phyloP scores from a whole-genome alignment of 2,329 filamentous ascomycete genomes.

The Graphilbum fragrans region DNA sequence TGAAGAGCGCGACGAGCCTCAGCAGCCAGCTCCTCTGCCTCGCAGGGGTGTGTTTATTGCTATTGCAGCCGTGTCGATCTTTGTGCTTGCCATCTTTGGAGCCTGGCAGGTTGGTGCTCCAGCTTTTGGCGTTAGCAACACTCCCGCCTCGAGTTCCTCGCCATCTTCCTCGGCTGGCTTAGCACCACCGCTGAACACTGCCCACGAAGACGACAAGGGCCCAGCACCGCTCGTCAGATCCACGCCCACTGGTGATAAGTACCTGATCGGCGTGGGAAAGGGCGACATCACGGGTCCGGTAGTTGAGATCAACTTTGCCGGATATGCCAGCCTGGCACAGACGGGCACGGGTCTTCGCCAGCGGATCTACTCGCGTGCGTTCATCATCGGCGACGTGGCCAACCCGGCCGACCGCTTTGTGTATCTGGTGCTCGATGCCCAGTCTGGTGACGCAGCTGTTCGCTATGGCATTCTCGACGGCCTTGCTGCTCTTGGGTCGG shows the following conservation, averaged over 20 bases:
- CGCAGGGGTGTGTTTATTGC: slow-evolving; percentile 14
- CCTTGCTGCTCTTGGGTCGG: slow-evolving; percentile 53
- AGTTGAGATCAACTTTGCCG: slow-evolving; percentile 83
- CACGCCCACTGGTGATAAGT: slow-evolving; percentile 23
- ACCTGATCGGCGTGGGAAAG: slow-evolving; percentile 44
- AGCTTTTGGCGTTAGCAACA: too few relatives aligned
- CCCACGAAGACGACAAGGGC: too few relatives aligned
- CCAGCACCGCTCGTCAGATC: slow-evolving; percentile 10
- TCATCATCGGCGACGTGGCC: slow-evolving; percentile 64
- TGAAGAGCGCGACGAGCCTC: background rate
- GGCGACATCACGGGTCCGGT: slow-evolving; percentile 59
- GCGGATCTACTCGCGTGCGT: slow-evolving; percentile 77
- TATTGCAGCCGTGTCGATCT: slow-evolving; percentile 19
- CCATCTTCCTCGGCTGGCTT: background rate
- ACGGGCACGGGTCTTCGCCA: slow-evolving; percentile 75
- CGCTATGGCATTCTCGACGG: slow-evolving; percentile 76
- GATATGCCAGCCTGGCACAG: slow-evolving; percentile 80
- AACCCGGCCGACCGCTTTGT: slow-evolving; percentile 62
- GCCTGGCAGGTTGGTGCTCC: slow-evolving; percentile 13
- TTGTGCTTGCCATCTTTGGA: slow-evolving; percentile 21
- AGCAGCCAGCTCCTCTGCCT: slow-evolving; percentile 3
- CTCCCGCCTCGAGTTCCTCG: background rate
- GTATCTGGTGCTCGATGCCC: slow-evolving; percentile 78
- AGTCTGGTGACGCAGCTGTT: slow-evolving; percentile 80
- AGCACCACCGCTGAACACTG: background rate